A percentile compares a stretch with the other conserved stretches of the same genome.
phyloP scores from a whole-genome alignment of 2,329 filamentous ascomycete genomes.

The Aureobasidium sp. region DNA sequence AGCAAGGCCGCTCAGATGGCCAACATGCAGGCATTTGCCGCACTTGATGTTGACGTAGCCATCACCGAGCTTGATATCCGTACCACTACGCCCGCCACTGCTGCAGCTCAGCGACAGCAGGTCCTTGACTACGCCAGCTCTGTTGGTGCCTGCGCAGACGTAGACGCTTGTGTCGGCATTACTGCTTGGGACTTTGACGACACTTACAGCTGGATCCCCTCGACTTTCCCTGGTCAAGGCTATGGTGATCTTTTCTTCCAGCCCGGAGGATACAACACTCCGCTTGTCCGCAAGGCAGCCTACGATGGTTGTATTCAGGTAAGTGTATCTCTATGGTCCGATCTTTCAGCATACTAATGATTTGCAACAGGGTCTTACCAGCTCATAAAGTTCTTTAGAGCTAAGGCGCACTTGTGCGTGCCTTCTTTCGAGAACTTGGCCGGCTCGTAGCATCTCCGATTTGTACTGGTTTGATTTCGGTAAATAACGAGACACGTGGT shows the following conservation, averaged over 20 bases:
- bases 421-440: background rate
- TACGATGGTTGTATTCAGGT: slow-evolving; percentile 13
- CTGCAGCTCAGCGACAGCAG: slow-evolving; percentile 39
- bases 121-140: slow-evolving; percentile 40
- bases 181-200: slow-evolving; percentile 38
- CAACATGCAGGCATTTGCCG: slow-evolving; percentile 46
- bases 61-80: slow-evolving; percentile 58
- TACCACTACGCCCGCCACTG: slow-evolving; percentile 41
- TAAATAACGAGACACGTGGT: background rate
- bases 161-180: slow-evolving; percentile 33
- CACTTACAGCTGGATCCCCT: slow-evolving; percentile 35
- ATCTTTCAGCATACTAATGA: background rate
- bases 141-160: slow-evolving; percentile 32
- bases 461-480: background rate
- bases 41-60: slow-evolving; percentile 50
- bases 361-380: background rate
- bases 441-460: background rate
- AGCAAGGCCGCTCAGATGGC: slow-evolving; percentile 38
- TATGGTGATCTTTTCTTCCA: slow-evolving; percentile 28
- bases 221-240: slow-evolving; percentile 33
- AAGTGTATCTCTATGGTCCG: background rate
- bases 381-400: background rate
- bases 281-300: slow-evolving; percentile 19
- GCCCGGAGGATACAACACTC: slow-evolving; percentile 18
- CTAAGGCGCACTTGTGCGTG: background rate